Evolutionary conservation across 140 eudicot genomes (phyloP).

Genomic region (Oenanthe javanica): DNA sequence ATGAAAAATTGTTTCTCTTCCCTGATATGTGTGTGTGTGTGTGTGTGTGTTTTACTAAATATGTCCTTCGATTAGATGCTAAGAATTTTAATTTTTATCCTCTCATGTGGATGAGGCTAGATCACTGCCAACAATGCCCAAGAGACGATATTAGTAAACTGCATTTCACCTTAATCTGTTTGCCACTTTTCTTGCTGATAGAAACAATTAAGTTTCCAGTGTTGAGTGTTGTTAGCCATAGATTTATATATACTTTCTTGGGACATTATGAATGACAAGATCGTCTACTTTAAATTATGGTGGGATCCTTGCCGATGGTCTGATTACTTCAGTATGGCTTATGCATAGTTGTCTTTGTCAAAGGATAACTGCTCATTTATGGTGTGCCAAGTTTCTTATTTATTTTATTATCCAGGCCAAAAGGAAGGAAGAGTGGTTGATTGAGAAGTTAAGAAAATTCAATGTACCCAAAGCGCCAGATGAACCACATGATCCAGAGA

Average conservation of each 20-base stretch:
- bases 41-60: too few relatives aligned
- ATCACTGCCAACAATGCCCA: not conserved
- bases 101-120: not conserved
- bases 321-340: not conserved
- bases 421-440: conserved; percentile 90
- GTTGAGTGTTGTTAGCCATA: not conserved
- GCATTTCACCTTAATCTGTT: not conserved
- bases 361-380: conserved; percentile 3
- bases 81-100: not conserved
- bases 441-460: conserved; percentile 81
- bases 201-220: not conserved
- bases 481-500: conserved; percentile 84
- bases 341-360: conserved; percentile 3
- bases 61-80: not conserved
- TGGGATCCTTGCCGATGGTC: not conserved
- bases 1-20: not conserved
- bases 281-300: not conserved
- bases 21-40: too few relatives aligned
- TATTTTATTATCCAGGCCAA: conserved; percentile 49
- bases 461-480: conserved; percentile 55
- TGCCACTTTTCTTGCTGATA: not conserved
- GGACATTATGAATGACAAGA: not conserved
- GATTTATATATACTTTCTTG: not conserved
- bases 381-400: not conserved
- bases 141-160: not conserved